Percentiles rank a stretch among this genome's conserved stretches.
Conservation (phyloP, 345 rosid genomes). For the Physaria fendleri region DNA sequence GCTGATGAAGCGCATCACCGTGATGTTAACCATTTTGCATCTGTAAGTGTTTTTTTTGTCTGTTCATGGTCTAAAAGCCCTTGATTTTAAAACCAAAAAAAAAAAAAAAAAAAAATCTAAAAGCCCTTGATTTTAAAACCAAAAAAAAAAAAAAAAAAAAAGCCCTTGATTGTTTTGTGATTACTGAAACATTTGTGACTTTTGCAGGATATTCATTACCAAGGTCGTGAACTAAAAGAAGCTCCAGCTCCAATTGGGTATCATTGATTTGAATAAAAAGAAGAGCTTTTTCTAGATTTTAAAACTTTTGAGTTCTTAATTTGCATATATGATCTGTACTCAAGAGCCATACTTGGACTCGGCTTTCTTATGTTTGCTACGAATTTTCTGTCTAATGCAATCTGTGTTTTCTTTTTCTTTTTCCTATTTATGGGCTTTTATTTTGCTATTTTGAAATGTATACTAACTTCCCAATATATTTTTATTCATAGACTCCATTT, state of each 20-base stretch:
- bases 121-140: too few relatives aligned
- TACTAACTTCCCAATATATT: not conserved
- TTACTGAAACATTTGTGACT: not conserved
- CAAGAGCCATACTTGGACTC: constrained; percentile 1
- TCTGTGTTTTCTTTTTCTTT: not conserved
- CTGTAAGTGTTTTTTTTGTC: constrained; percentile 33
- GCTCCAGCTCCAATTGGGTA: constrained; percentile 67
- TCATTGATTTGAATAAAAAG: constrained; percentile 24
- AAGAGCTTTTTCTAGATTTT: not conserved
- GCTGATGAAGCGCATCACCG: constrained; percentile 87
- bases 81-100: too few relatives aligned
- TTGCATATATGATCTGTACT: not conserved
- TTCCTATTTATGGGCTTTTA: not conserved
- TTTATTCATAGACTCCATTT: too few relatives aligned
- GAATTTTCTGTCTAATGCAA: not conserved
- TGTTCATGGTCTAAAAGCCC: too few relatives aligned
- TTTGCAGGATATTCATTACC: constrained; percentile 59
- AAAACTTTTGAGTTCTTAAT: not conserved
- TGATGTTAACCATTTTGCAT: constrained; percentile 80
- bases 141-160: too few relatives aligned
- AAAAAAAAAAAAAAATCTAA: too few relatives aligned
- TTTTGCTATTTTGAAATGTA: not conserved
- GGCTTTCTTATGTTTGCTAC: not conserved
- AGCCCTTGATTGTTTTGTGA: not conserved
- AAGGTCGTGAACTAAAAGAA: constrained; percentile 60